These are phyloP conservation scores for Pyrrhoderma noxium DNA, from an alignment of 1,284 basidiomycete species.

Conservation along the genomic window DNA sequence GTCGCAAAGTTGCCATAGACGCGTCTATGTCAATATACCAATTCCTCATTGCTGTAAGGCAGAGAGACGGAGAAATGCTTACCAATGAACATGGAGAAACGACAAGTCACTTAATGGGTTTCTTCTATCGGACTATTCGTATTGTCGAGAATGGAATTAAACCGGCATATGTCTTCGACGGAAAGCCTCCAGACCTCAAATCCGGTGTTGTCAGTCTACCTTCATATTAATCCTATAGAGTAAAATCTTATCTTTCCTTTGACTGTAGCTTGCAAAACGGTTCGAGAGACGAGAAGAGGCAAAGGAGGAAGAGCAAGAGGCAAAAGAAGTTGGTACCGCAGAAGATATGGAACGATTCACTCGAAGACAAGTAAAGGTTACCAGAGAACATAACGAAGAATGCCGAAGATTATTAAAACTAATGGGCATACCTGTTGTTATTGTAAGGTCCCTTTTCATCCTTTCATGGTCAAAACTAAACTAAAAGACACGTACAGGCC, in stretches of 20 bases:
- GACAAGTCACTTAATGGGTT: constrained; percentile 96
- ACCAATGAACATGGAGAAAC: constrained; percentile 97
- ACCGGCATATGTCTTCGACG: constrained; percentile 97
- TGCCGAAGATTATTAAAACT: constrained; percentile 81
- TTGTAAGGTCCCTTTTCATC: constrained; percentile 43
- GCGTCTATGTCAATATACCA: constrained; percentile 95
- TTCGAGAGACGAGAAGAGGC: constrained; percentile 90
- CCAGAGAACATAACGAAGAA: constrained; percentile 94
- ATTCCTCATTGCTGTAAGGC: constrained; percentile 96
- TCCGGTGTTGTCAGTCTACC: constrained; percentile 79
- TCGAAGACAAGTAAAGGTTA: constrained; percentile 91
- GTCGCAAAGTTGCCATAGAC: constrained; percentile 97
- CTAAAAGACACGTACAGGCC: constrained; percentile 55
- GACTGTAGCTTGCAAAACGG: constrained; percentile 77
- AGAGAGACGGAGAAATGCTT: constrained; percentile 93
- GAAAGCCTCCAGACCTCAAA: constrained; percentile 96
- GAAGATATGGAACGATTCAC: constrained; percentile 92
- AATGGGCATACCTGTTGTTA: constrained; percentile 96
- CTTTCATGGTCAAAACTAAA: constrained; percentile 1
- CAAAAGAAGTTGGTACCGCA: constrained; percentile 88
- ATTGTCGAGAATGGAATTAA: constrained; percentile 99
- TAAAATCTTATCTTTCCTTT: background rate
- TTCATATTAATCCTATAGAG: constrained; percentile 4
- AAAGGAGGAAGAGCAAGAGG: constrained; percentile 90
- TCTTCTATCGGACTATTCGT: constrained; percentile 95